phyloP scores from a whole-genome alignment of 1,284 basidiomycete species.

The Apiotrichum laibachii region DNA sequence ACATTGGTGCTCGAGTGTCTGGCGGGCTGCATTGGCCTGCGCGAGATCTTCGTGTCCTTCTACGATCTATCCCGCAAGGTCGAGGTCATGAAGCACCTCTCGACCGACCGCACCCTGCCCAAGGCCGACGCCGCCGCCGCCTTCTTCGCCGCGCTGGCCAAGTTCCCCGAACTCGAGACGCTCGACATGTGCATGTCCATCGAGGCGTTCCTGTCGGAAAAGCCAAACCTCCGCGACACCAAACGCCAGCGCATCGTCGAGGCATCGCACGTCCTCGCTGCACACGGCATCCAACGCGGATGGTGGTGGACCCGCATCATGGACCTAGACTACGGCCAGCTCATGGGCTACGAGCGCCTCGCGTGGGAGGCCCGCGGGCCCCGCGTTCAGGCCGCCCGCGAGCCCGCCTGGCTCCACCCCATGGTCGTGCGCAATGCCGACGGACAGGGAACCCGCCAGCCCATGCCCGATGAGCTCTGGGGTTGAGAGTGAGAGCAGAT shows the following conservation, averaged over 20 bases:
- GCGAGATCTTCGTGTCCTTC: constrained; percentile 5
- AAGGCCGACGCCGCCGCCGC: no score
- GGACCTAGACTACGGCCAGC: constrained; percentile 14
- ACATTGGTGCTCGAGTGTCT: not conserved
- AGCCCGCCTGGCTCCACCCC: constrained; percentile 3
- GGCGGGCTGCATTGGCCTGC: not conserved
- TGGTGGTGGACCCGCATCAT: constrained; percentile 16
- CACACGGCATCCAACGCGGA: not conserved
- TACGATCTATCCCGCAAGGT: constrained; percentile 15
- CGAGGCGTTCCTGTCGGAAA: not conserved
- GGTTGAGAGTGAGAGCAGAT: not conserved
- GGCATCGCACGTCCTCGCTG: not conserved
- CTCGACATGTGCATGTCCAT: constrained; percentile 12
- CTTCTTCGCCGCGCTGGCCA: not conserved
- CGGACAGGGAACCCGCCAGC: constrained; percentile 4
- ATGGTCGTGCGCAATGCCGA: constrained; percentile 14
- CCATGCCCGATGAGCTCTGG: constrained; percentile 10
- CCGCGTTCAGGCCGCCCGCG: not conserved
- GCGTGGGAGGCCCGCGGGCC: constrained; percentile 1
- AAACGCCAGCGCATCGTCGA: not conserved
- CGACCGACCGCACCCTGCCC: not conserved
- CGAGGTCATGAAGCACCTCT: not conserved
- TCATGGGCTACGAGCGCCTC: constrained; percentile 10
- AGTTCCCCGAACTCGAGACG: not conserved
- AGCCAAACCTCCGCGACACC: not conserved